Conservation (phyloP, 2,329 filamentous ascomycete species). For the Aspergillus nomiae region DNA sequence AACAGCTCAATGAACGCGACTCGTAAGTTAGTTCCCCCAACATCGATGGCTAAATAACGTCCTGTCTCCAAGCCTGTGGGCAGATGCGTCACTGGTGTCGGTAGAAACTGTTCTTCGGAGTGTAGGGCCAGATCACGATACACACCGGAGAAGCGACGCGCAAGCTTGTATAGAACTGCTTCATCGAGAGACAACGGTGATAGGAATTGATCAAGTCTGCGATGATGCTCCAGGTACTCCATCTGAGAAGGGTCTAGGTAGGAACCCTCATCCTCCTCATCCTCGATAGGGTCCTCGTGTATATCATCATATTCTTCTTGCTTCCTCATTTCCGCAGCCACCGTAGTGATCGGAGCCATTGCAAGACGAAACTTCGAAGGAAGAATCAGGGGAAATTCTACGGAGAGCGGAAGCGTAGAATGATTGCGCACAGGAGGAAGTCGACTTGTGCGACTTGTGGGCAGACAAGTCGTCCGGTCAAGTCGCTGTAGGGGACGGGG, state of each 20-base stretch:
- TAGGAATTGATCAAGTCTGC: slow-evolving; percentile 43
- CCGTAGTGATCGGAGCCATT: slow-evolving; percentile 30
- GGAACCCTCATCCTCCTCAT: slow-evolving; percentile 36
- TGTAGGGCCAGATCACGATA: slow-evolving; percentile 47
- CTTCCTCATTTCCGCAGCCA: slow-evolving; percentile 26
- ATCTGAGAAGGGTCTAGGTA: slow-evolving; percentile 32
- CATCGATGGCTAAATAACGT: slow-evolving; percentile 58
- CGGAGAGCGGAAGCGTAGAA: slow-evolving; percentile 9
- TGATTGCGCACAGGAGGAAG: neutral
- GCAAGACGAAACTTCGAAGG: slow-evolving; percentile 2
- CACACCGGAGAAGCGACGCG: slow-evolving; percentile 48
- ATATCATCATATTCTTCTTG: slow-evolving; percentile 32
- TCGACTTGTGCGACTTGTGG: slow-evolving; percentile 14
- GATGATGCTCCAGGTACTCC: slow-evolving; percentile 34
- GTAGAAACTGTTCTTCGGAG: slow-evolving; percentile 51
- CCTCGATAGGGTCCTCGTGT: slow-evolving; percentile 33
- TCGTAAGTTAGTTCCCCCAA: slow-evolving; percentile 58
- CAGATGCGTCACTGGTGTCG: slow-evolving; percentile 49
- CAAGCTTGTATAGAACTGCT: slow-evolving; percentile 46
- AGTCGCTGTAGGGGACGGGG: neutral
- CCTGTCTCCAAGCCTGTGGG: slow-evolving; percentile 56
- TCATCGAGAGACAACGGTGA: slow-evolving; percentile 45
- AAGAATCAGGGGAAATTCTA: slow-evolving; percentile 1
- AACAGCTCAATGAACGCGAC: slow-evolving; percentile 59
- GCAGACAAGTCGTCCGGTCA: slow-evolving; percentile 2